phyloP scores from a whole-genome alignment of 345 rosid species.

The Angophora floribunda region DNA sequence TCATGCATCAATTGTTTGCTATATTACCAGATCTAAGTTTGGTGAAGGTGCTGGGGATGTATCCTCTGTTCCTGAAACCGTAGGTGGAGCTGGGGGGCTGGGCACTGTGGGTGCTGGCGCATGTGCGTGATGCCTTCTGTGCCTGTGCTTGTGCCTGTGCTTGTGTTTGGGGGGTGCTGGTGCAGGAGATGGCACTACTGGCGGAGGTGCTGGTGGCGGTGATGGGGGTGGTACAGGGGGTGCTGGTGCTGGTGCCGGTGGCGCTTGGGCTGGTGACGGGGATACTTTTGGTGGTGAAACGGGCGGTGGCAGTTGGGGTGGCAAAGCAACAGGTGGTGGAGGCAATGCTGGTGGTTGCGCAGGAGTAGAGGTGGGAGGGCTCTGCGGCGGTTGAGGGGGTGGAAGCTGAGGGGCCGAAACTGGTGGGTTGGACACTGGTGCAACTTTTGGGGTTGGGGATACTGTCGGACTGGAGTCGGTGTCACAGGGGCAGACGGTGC shows the following conservation, averaged over 20 bases:
- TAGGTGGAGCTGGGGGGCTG: constrained; percentile 90
- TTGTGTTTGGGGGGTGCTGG: constrained; percentile 61
- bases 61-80: constrained; percentile 42
- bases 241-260: constrained; percentile 17
- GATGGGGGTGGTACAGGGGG: constrained; percentile 25
- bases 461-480: constrained; percentile 40
- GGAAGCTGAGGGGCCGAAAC: constrained; percentile 43
- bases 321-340: constrained; percentile 37
- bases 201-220: constrained; percentile 10
- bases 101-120: constrained; percentile 63
- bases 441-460: constrained; percentile 48
- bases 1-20: not conserved
- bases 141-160: constrained; percentile 42
- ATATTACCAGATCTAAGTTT: constrained; percentile 26
- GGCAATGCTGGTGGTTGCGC: constrained; percentile 15
- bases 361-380: not conserved
- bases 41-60: constrained; percentile 85
- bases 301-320: constrained; percentile 43
- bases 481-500: not conserved
- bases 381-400: constrained; percentile 18
- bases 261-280: constrained; percentile 1
- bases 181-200: constrained; percentile 22
- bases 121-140: constrained; percentile 57
- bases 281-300: constrained; percentile 33
- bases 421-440: constrained; percentile 53